Base-by-base conservation (phyloP, 192 early-diverging fungal genomes). In the Backusella parvicylindrica region DNA sequence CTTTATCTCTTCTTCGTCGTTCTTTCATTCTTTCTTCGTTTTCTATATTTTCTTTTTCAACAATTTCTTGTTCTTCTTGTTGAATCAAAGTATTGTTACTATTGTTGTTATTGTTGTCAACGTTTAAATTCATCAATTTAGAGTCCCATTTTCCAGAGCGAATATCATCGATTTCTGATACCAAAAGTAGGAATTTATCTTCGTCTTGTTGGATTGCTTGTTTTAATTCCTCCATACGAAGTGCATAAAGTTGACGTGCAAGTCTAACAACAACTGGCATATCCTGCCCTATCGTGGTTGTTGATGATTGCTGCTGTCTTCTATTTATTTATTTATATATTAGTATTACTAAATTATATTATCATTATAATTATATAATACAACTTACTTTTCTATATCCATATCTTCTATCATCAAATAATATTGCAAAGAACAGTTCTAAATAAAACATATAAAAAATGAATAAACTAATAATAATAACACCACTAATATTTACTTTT, bases 161-260 rank as follows among this genome's bases (percentile, higher is more conserved):
- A 72, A 92, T 91, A 5, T 90, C 87, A 3, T 91, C 86, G 28
- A 92, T 84, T 37, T 92, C 91, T 13, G 81, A 81, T 9, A 92
- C 75, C 26, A 91, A 56, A 26, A 56, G 65, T 13, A 84, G 79
- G 73, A 91, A 91, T 38, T 77, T 70, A 26, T 86, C 77, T 74
- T 92, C 89, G 30, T 89, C 82, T 41, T 79, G 76, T 13, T 76
- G 72, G 11, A 92, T 86, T 13, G 75, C 50, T 28, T 76, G 75
- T 76, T 88, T 89, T 75, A 92, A 70, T 71, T 92, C 88, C 23
- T 79, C 73, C 72, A 91, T 84, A 53, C 90, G 88, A 63, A 88
- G 79, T 9, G 83, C 60, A 73, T 89, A 89, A 72, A 92, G 85
- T 78, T 86, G 83, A 40, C 81, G 83, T 23, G 88, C 89, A 63